phyloP scores from a whole-genome alignment of 306 rosid genomes.

The Pyrus pyrifolia region DNA sequence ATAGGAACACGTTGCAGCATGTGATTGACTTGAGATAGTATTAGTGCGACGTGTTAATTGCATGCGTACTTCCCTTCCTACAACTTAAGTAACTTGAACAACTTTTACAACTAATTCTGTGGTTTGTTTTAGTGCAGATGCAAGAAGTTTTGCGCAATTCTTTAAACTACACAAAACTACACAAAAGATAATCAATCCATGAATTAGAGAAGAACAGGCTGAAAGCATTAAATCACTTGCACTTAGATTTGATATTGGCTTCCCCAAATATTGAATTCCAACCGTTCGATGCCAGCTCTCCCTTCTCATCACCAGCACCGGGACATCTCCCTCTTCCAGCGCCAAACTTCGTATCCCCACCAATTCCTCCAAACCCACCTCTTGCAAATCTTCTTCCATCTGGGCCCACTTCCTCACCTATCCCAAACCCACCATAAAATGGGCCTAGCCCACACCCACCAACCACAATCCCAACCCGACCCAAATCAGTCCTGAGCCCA shows the following conservation, averaged over 20 bases:
- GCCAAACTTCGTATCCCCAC: constrained; percentile 17
- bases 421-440: constrained; percentile 21
- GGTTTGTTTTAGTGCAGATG: constrained; percentile 35
- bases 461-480: constrained; percentile 15
- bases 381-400: background rate
- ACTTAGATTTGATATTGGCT: constrained; percentile 24
- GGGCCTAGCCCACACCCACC: constrained; percentile 21
- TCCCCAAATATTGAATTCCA: constrained; percentile 5
- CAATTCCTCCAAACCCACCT: constrained; percentile 9
- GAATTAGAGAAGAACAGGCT: constrained; percentile 16
- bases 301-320: constrained; percentile 44
- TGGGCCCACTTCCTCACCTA: constrained; percentile 11
- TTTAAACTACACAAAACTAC: constrained; percentile 4
- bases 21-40: too few relatives aligned
- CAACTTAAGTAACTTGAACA: background rate
- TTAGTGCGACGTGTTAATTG: too few relatives aligned
- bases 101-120: background rate
- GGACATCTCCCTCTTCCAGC: background rate
- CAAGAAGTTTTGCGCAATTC: constrained; percentile 23
- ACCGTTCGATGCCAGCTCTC: constrained; percentile 34
- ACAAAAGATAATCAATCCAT: background rate
- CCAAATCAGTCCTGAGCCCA: constrained; percentile 18
- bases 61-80: background rate
- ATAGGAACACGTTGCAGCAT: constrained; percentile 3
- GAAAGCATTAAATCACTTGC: constrained; percentile 16